These are phyloP conservation scores for Mimosa bimucronata DNA, from an alignment of 306 rosid genomes.

Conservation along the genomic window DNA sequence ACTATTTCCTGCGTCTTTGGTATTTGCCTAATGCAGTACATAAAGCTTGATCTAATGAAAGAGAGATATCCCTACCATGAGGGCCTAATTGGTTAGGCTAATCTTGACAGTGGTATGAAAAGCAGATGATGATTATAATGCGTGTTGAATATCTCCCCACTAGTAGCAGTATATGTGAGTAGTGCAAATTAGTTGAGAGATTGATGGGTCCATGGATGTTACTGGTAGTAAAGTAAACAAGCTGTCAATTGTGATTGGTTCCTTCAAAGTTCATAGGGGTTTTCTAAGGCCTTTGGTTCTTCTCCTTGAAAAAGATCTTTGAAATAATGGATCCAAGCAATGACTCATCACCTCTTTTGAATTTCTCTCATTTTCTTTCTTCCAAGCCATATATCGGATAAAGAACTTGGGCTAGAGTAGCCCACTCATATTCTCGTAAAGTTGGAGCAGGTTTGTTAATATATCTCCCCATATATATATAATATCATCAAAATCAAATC, in stretches of 20 bases:
- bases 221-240: slow-evolving; percentile 14
- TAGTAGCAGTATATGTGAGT: slow-evolving; percentile 3
- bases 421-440: neutral
- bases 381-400: neutral
- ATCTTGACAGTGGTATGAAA: slow-evolving; percentile 34
- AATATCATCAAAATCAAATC: no score
- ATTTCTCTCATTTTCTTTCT: neutral
- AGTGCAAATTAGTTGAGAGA: slow-evolving; percentile 37
- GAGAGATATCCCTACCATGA: neutral
- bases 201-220: slow-evolving; percentile 22
- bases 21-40: neutral
- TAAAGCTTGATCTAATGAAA: neutral
- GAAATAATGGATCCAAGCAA: neutral
- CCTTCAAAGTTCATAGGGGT: slow-evolving; percentile 12
- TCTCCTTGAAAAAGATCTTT: neutral
- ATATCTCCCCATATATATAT: no score
- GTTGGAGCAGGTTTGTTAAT: neutral
- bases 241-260: slow-evolving; percentile 27
- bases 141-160: slow-evolving; percentile 29
- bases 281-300: neutral
- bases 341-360: slow-evolving; percentile 1
- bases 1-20: neutral
- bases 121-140: slow-evolving; percentile 31
- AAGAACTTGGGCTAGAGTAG: neutral
- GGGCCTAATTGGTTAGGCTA: slow-evolving; percentile 32